These are phyloP conservation scores for Medicago ruthenica DNA, from an alignment of 306 rosid genomes.

Conservation along the genomic window DNA sequence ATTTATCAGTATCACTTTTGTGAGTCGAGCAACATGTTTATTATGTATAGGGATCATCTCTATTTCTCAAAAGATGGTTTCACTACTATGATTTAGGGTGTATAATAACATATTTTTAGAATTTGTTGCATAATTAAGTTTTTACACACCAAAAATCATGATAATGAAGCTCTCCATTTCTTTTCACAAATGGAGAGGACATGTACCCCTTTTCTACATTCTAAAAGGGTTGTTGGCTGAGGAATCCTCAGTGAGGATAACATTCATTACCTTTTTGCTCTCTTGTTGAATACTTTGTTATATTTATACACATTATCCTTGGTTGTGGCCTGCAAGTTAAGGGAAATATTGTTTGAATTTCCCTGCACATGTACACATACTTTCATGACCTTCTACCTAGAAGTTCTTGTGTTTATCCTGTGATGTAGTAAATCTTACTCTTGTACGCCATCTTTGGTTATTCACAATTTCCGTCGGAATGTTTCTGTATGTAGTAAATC, in stretches of 20 bases:
- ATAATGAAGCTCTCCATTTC: background rate
- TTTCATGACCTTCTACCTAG: background rate
- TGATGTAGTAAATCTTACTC: background rate
- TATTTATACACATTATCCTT: background rate
- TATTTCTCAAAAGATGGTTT: background rate
- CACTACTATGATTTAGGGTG: background rate
- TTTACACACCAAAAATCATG: background rate
- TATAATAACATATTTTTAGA: background rate
- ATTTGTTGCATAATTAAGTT: background rate
- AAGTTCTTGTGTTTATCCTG: background rate
- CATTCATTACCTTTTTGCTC: background rate
- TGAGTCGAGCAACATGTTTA: conserved; percentile 10
- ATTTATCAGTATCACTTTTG: conserved; percentile 13
- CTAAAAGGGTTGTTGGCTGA: background rate
- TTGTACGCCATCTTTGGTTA: background rate
- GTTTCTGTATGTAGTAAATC: background rate
- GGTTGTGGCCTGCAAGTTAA: background rate
- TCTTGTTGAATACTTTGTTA: conserved; percentile 9
- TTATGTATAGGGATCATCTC: background rate
- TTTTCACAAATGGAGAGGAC: background rate
- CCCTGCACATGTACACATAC: background rate
- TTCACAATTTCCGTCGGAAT: background rate
- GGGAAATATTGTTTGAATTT: conserved; percentile 29
- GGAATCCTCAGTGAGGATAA: background rate
- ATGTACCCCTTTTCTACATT: background rate